Conservation (phyloP, 2,329 filamentous ascomycete genomes). For the Aspergillus sp. region DNA sequence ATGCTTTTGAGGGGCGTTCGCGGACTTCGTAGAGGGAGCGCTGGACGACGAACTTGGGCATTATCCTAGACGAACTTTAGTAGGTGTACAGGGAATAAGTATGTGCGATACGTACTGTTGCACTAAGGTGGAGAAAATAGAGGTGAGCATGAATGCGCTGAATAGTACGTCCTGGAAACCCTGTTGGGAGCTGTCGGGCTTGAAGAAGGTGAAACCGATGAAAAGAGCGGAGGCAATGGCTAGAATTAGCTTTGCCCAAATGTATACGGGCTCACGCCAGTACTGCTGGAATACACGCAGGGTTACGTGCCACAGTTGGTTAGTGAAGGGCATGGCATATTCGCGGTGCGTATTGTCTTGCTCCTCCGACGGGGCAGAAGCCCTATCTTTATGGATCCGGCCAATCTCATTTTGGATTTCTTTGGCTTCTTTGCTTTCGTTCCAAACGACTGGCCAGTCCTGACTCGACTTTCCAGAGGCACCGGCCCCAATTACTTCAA, state of each 20-base stretch:
- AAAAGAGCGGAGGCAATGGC: conserved; percentile 65
- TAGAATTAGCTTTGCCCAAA: conserved; percentile 77
- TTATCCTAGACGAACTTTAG: conserved; percentile 38
- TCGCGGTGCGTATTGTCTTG: conserved; percentile 61
- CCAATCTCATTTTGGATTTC: conserved; percentile 60
- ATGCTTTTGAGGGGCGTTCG: conserved; percentile 80
- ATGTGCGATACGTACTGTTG: conserved; percentile 44
- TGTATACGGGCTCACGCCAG: conserved; percentile 83
- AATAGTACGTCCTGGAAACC: conserved; percentile 87
- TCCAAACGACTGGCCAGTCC: conserved; percentile 66
- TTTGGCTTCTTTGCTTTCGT: conserved; percentile 55
- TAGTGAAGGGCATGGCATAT: conserved; percentile 71
- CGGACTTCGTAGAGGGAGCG: conserved; percentile 80
- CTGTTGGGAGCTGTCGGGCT: conserved; percentile 68
- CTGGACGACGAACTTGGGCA: conserved; percentile 83
- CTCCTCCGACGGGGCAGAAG: conserved; percentile 32
- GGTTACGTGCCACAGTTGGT: conserved; percentile 67
- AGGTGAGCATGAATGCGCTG: conserved; percentile 74
- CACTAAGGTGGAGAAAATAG: conserved; percentile 55
- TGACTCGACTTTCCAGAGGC: conserved; percentile 66
- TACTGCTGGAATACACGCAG: conserved; percentile 82
- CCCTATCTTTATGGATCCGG: conserved; percentile 53
- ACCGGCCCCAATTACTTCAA: conserved; percentile 57
- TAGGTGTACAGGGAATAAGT: conserved; percentile 50
- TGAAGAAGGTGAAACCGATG: conserved; percentile 79